These are phyloP conservation scores for Leishmania lainsoni DNA, from an alignment of 208 protist genomes.

Conservation along the genomic window DNA sequence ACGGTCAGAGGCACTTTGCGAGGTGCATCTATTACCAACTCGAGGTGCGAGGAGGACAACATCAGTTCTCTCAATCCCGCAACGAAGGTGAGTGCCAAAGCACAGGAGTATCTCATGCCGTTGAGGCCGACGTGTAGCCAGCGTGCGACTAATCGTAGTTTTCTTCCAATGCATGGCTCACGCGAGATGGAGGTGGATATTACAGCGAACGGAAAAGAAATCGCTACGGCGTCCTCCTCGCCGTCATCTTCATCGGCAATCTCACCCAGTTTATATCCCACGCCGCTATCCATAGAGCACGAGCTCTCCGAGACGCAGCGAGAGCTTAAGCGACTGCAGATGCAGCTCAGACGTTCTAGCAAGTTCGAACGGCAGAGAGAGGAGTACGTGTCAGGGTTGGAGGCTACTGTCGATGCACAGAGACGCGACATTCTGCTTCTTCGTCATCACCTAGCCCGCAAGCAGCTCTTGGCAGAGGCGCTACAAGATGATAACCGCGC, in stretches of 20 bases:
- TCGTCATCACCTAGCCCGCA: conserved; percentile 18
- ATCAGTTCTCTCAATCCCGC: neutral
- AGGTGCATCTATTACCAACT: neutral
- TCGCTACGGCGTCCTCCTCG: neutral
- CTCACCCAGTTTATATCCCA: neutral
- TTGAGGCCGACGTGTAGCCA: neutral
- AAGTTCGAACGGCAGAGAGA: neutral
- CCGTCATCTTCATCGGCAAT: neutral
- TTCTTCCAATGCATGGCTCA: neutral
- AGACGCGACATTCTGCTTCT: conserved; percentile 11
- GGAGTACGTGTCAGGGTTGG: conserved; percentile 3
- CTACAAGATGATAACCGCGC: conserved; percentile 14
- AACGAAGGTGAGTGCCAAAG: no score
- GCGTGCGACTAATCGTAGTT: neutral
- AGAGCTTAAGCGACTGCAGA: conserved; percentile 1
- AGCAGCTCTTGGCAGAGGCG: conserved; percentile 20
- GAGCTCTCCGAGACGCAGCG: conserved; percentile 2
- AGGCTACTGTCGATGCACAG: conserved; percentile 7
- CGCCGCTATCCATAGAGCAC: neutral
- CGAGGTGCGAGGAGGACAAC: neutral
- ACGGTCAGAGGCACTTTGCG: neutral
- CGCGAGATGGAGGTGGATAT: neutral
- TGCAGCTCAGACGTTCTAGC: neutral
- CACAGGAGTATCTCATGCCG: neutral
- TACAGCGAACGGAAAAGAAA: neutral